Conservation (phyloP, 768 basidiomycete species). For the Nidularia pulvinata region DNA sequence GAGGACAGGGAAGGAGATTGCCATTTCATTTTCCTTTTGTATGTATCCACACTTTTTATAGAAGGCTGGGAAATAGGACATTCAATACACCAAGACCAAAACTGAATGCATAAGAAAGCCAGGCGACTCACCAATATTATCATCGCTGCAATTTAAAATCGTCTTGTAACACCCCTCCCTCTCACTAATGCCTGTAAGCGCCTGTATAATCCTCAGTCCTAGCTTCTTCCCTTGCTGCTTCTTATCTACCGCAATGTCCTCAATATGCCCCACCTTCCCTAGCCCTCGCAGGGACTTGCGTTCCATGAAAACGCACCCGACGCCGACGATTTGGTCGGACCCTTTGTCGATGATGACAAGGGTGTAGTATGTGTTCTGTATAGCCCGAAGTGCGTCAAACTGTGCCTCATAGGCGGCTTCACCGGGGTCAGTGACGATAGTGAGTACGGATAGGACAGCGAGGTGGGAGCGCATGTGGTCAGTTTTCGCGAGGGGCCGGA, state of each 20-base stretch:
- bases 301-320: conserved; percentile 89
- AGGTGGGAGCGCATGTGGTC: conserved; percentile 88
- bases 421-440: conserved; percentile 66
- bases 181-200: conserved; percentile 85
- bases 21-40: conserved; percentile 96
- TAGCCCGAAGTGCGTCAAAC: conserved; percentile 57
- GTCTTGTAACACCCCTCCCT: conserved; percentile 74
- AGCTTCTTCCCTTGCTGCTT: conserved; percentile 90
- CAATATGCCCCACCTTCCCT: conserved; percentile 93
- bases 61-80: conserved; percentile 60
- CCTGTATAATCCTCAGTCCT: conserved; percentile 84
- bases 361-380: conserved; percentile 72
- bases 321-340: conserved; percentile 79
- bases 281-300: conserved; percentile 90
- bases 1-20: conserved; percentile 17
- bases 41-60: conserved; percentile 95
- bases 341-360: conserved; percentile 80
- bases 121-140: conserved; percentile 81
- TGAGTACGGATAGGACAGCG: conserved; percentile 78
- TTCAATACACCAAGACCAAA: conserved; percentile 3
- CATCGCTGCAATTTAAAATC: conserved; percentile 90
- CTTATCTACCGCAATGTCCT: conserved; percentile 95
- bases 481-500: conserved; percentile 86
- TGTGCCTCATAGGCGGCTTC: conserved; percentile 70
- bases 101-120: conserved; percentile 3